phyloP scores from a whole-genome alignment of 305 asterid species.

The Fraxinus sp. region DNA sequence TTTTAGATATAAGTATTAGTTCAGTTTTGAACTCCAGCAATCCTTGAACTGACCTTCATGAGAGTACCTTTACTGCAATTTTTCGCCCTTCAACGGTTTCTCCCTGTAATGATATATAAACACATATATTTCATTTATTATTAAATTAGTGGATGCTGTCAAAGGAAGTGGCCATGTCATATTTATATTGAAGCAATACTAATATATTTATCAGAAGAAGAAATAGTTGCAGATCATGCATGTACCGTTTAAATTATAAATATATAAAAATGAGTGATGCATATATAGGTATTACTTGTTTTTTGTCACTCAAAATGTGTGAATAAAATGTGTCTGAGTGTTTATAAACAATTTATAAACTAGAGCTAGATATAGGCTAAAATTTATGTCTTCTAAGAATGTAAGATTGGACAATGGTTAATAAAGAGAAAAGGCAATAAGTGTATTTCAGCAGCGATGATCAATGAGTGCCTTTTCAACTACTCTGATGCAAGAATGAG shows the following conservation, averaged over 20 bases:
- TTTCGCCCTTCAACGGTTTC: conserved; percentile 39
- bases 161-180: neutral
- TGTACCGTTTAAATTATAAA: neutral
- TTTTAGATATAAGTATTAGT: conserved; percentile 44
- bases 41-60: conserved; percentile 46
- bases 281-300: too few species aligned
- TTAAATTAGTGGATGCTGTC: neutral
- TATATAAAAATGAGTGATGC: too few species aligned
- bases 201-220: conserved; percentile 28
- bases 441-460: too few species aligned
- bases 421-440: too few species aligned
- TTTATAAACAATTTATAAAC: too few species aligned
- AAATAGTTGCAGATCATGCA: neutral
- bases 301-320: too few species aligned
- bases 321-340: too few species aligned
- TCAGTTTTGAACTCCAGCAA: conserved; percentile 51
- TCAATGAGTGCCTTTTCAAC: too few species aligned
- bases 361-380: too few species aligned
- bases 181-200: neutral
- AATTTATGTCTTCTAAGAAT: too few species aligned
- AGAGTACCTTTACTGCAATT: conserved; percentile 50
- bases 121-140: neutral
- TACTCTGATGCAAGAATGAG: too few species aligned
- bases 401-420: too few species aligned
- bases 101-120: conserved; percentile 27